These are phyloP conservation scores for Ascochyta pisi DNA, from an alignment of 2,329 filamentous ascomycete species.

Conservation along the genomic window DNA sequence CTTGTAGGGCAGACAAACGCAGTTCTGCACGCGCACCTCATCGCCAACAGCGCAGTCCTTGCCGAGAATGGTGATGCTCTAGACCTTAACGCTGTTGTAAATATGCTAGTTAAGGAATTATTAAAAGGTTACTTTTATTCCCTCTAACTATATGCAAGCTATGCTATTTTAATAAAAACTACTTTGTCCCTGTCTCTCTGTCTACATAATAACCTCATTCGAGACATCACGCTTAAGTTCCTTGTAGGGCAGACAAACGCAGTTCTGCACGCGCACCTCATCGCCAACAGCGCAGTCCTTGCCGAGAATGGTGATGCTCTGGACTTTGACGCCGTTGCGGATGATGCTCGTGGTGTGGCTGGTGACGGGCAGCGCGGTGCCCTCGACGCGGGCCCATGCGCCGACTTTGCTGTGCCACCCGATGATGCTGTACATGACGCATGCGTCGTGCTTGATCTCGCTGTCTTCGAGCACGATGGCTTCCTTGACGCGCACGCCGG, in stretches of 20 bases:
- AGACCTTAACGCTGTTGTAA: no score
- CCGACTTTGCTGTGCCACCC: constrained; percentile 96
- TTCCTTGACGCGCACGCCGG: constrained; percentile 92
- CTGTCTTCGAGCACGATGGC: constrained; percentile 93
- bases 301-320: constrained; percentile 95
- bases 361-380: constrained; percentile 83
- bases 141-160: no score
- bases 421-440: constrained; percentile 93
- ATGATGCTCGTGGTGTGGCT: constrained; percentile 94
- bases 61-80: constrained; percentile 84
- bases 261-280: constrained; percentile 96
- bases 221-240: constrained; percentile 93
- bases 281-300: constrained; percentile 96
- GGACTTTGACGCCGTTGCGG: constrained; percentile 98
- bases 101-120: no score
- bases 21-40: constrained; percentile 96
- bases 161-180: no score
- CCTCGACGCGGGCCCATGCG: constrained; percentile 98
- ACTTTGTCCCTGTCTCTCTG: no score
- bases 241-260: constrained; percentile 96
- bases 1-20: constrained; percentile 96
- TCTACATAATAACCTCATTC: constrained; percentile 89
- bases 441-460: constrained; percentile 96
- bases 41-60: constrained; percentile 95
- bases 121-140: no score